Evolutionary conservation across 345 rosid species (phyloP).

Genomic region (Pseudoturritis turrita): DNA sequence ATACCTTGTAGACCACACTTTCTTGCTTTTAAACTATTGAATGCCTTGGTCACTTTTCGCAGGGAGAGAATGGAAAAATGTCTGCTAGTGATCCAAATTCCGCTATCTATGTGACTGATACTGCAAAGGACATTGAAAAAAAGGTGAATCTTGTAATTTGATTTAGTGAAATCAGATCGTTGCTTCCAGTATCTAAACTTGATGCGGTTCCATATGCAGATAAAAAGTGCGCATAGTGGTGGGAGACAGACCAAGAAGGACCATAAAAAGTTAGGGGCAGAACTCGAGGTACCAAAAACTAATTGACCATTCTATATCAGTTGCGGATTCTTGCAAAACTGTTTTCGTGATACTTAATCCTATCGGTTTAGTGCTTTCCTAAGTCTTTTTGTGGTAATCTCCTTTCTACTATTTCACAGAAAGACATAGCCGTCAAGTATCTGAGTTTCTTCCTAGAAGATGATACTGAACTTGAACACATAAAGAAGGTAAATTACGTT

Average conservation of each 20-base stretch:
- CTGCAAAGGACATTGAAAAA: conserved; percentile 65
- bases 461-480: conserved; percentile 62
- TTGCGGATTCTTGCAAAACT: neutral
- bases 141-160: conserved; percentile 44
- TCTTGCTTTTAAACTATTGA: neutral
- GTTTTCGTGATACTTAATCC: neutral
- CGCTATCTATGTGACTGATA: conserved; percentile 88
- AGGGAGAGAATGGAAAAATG: conserved; percentile 98
- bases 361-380: neutral
- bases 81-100: conserved; percentile 97
- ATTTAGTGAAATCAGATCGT: neutral
- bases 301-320: too few relatives aligned
- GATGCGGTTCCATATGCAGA: conserved; percentile 34
- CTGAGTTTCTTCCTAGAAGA: conserved; percentile 66
- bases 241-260: conserved; percentile 70
- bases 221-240: conserved; percentile 79
- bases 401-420: conserved; percentile 38
- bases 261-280: conserved; percentile 70
- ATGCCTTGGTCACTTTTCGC: conserved; percentile 17
- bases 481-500: conserved; percentile 63
- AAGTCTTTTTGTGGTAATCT: neutral
- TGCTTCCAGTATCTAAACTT: neutral
- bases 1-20: neutral
- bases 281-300: conserved; percentile 62
- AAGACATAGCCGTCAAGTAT: conserved; percentile 69